Evolutionary conservation across 164 flowering plant species (phyloP).

Genomic region (Platanus orientalis): DNA sequence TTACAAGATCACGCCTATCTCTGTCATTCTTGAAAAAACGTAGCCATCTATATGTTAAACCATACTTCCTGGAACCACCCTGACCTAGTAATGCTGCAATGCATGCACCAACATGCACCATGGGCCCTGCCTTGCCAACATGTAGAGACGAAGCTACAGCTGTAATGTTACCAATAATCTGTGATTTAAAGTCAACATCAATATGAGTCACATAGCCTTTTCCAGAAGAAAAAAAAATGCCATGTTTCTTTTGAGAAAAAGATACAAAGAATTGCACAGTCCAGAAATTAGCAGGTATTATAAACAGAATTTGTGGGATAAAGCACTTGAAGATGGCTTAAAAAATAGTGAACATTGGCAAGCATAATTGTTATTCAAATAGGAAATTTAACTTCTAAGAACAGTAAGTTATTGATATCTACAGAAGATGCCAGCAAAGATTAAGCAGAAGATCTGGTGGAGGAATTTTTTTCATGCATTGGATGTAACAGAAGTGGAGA

Average conservation of each 20-base stretch:
- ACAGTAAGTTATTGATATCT: neutral
- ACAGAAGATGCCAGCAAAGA: neutral
- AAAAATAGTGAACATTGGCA: neutral
- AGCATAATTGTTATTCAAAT: neutral
- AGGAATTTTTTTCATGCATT: neutral
- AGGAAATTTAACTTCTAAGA: neutral
- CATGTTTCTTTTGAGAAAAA: too few species aligned
- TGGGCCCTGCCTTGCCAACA: conserved; percentile 91
- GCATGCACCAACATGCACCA: conserved; percentile 87
- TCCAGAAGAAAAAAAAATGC: too few species aligned
- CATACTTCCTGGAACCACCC: conserved; percentile 74
- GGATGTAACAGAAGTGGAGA: neutral
- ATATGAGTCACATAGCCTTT: too few species aligned
- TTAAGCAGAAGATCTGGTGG: neutral
- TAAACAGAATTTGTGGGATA: too few species aligned
- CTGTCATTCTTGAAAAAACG: conserved; percentile 77
- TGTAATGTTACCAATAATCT: conserved; percentile 76
- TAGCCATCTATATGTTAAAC: conserved; percentile 78
- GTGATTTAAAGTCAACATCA: conserved; percentile 16
- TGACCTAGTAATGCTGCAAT: conserved; percentile 73
- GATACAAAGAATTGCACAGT: too few species aligned
- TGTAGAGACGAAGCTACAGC: conserved; percentile 77
- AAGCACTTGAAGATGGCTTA: too few species aligned
- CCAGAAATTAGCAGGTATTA: too few species aligned
- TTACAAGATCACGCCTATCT: conserved; percentile 82